Percentiles rank a stretch among this genome's conserved stretches.
These are phyloP conservation scores for Saccharomyces uvarum DNA, from an alignment of 1,139 yeast genomes.

Conservation along the genomic window DNA sequence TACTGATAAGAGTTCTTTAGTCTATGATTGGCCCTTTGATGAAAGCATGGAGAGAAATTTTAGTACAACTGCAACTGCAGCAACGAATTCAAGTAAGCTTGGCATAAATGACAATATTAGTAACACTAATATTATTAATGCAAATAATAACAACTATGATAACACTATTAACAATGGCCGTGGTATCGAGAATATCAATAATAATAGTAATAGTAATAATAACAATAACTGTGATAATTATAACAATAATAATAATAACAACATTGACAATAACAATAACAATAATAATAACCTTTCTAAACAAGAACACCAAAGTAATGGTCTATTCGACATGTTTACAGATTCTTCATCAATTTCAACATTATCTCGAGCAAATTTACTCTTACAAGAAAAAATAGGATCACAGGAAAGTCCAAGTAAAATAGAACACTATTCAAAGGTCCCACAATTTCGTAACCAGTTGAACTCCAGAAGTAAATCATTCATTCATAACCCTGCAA, in stretches of 20 bases:
- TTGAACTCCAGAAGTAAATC: not conserved
- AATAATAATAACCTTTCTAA: slow-evolving; percentile 1
- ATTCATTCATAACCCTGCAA: slow-evolving; percentile 4
- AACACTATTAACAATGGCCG: not conserved
- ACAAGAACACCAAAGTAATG: slow-evolving; percentile 20
- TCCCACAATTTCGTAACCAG: not conserved
- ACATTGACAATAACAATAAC: not conserved
- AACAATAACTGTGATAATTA: not conserved
- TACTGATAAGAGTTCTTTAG: slow-evolving; percentile 19
- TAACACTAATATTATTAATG: not conserved
- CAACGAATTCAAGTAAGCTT: not conserved
- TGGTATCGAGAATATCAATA: not conserved
- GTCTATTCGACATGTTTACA: slow-evolving; percentile 36
- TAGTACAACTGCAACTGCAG: slow-evolving; percentile 4
- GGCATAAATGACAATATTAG: not conserved
- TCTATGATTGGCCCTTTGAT: slow-evolving; percentile 16
- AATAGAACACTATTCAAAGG: slow-evolving; percentile 5
- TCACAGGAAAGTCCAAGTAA: slow-evolving; percentile 2
- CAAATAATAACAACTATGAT: not conserved
- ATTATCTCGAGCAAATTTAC: slow-evolving; percentile 16
- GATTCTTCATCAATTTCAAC: slow-evolving; percentile 24
- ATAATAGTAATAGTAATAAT: not conserved
- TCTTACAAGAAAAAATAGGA: slow-evolving; percentile 16
- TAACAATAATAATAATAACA: not conserved
- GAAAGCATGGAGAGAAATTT: slow-evolving; percentile 6